phyloP scores from a whole-genome alignment of 352 stramenopile genomes.

The Phytopythium vexans region DNA sequence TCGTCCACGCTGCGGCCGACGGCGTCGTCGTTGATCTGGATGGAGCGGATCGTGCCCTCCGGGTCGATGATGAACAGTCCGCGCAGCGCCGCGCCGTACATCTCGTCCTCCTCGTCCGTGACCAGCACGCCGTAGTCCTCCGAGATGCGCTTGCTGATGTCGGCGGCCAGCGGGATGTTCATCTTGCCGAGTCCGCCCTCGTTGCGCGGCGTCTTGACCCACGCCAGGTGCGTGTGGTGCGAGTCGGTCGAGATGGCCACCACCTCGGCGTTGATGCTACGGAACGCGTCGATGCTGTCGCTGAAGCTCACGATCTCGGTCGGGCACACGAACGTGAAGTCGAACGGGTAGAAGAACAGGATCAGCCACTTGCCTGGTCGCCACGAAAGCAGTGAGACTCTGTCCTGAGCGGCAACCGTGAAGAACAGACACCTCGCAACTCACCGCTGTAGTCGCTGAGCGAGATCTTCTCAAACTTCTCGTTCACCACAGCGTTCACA shows the following conservation, averaged over 20 bases:
- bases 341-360: slow-evolving; percentile 87
- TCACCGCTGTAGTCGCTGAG: slow-evolving; percentile 60
- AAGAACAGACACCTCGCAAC: not conserved
- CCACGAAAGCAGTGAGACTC: not conserved
- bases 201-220: slow-evolving; percentile 75
- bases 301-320: slow-evolving; percentile 85
- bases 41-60: slow-evolving; percentile 76
- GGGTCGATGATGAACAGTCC: slow-evolving; percentile 86
- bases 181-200: slow-evolving; percentile 79
- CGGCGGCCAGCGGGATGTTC: slow-evolving; percentile 77
- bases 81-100: slow-evolving; percentile 70
- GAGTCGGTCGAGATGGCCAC: slow-evolving; percentile 82
- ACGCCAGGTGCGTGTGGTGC: slow-evolving; percentile 83
- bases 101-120: slow-evolving; percentile 79
- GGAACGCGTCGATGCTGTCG: slow-evolving; percentile 66
- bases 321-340: slow-evolving; percentile 86
- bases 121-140: slow-evolving; percentile 83
- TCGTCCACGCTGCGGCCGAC: slow-evolving; percentile 82
- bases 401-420: not conserved
- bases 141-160: slow-evolving; percentile 84
- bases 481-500: slow-evolving; percentile 75
- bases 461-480: slow-evolving; percentile 80
- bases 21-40: slow-evolving; percentile 84
- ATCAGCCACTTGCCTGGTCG: slow-evolving; percentile 68
- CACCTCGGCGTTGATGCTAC: slow-evolving; percentile 75